Evolutionary conservation across 805 yeast species (phyloP).

Genomic region (Metschnikowia henanensis): DNA sequence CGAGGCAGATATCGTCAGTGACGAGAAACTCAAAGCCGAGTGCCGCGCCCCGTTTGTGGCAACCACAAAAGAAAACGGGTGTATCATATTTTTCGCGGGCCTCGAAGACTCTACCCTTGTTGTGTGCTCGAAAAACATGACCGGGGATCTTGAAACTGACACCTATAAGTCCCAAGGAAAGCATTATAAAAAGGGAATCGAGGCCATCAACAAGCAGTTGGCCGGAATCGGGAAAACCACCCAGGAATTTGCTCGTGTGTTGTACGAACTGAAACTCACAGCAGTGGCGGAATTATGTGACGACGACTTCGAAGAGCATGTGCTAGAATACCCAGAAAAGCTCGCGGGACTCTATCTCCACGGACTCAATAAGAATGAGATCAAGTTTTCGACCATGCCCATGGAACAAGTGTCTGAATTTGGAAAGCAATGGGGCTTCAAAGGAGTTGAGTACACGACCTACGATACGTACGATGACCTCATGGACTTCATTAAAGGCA

Average conservation of each 20-base stretch:
- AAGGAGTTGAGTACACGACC: conserved; percentile 48
- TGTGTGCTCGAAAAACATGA: conserved; percentile 90
- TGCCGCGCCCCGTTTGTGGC: conserved; percentile 79
- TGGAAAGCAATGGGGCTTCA: conserved; percentile 71
- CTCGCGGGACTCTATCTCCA: conserved; percentile 85
- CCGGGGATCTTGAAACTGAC: conserved; percentile 50
- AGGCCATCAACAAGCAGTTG: conserved; percentile 56
- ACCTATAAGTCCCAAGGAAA: conserved; percentile 36
- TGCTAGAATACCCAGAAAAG: conserved; percentile 66
- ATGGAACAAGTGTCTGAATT: conserved; percentile 59
- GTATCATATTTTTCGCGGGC: conserved; percentile 83
- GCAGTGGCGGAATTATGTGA: conserved; percentile 95
- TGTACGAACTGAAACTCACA: conserved; percentile 59
- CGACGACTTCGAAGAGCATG: conserved; percentile 92
- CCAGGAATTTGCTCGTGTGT: conserved; percentile 52
- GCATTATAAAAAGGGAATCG: conserved; percentile 76
- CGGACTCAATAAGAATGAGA: conserved; percentile 75
- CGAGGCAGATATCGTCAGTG: conserved; percentile 42
- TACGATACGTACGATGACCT: conserved; percentile 43
- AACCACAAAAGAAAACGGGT: conserved; percentile 90
- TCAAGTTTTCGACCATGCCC: conserved; percentile 62
- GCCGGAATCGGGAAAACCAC: conserved; percentile 35
- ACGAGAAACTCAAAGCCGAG: conserved; percentile 2
- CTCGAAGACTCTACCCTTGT: conserved; percentile 71
- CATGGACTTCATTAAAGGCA: conserved; percentile 50